Conservation (phyloP, 352 stramenopile species). For the Achlya hypogyna region DNA sequence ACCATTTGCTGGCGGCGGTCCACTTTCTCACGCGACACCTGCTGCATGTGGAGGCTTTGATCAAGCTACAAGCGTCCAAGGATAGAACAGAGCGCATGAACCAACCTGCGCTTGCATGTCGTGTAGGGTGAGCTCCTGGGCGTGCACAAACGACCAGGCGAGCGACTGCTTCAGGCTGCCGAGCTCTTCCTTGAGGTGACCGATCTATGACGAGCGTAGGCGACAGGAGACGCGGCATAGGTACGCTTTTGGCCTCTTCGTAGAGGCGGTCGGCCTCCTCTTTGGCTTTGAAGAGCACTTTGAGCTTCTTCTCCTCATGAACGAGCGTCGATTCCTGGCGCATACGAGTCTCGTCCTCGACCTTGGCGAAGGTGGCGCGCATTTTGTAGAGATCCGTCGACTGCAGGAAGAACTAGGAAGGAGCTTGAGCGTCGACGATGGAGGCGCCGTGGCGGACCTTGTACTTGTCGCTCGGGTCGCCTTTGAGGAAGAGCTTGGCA, state of each 20-base stretch:
- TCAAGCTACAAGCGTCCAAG: no score
- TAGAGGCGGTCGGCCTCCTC: constrained; percentile 60
- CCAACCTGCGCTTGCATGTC: neutral
- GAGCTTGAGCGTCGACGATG: neutral
- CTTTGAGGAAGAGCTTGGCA: constrained; percentile 95
- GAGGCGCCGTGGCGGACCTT: constrained; percentile 22
- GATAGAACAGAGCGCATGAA: no score
- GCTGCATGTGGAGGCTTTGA: neutral
- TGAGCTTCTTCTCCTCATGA: constrained; percentile 56
- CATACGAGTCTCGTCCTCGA: constrained; percentile 64
- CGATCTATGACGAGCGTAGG: constrained; percentile 33
- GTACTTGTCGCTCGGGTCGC: constrained; percentile 93
- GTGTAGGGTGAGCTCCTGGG: constrained; percentile 34
- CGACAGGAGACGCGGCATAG: constrained; percentile 1
- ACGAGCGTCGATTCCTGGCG: constrained; percentile 54
- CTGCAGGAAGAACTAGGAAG: constrained; percentile 89
- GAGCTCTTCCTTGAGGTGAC: constrained; percentile 61
- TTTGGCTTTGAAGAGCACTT: constrained; percentile 42
- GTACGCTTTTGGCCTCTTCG: constrained; percentile 63
- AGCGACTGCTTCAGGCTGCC: constrained; percentile 64
- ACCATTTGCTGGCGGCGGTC: neutral
- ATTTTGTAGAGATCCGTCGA: constrained; percentile 93
- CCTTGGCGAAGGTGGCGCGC: constrained; percentile 76
- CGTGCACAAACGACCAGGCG: constrained; percentile 71
- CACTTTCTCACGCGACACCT: neutral